Evolutionary conservation across 2,329 filamentous ascomycete species (phyloP).

Genomic region (Aquanectria penicillioides): DNA sequence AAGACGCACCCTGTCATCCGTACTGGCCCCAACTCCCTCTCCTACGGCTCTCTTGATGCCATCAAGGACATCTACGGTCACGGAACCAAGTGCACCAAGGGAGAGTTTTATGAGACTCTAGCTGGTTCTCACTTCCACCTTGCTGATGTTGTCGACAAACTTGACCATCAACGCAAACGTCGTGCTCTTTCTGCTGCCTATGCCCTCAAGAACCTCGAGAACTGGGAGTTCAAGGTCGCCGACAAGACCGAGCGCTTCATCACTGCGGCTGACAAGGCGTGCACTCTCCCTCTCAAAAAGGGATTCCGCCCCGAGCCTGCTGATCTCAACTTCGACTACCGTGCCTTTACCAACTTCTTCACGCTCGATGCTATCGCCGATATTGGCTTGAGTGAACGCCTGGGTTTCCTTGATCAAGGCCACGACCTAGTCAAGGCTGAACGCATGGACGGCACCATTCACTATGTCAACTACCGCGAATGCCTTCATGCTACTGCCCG

Average conservation of each 20-base stretch:
- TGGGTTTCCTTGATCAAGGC: slow-evolving; percentile 62
- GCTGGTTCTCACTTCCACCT: slow-evolving; percentile 62
- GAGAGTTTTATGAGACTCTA: slow-evolving; percentile 55
- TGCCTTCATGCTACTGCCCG: slow-evolving; percentile 60
- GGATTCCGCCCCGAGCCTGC: slow-evolving; percentile 40
- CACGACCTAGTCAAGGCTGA: slow-evolving; percentile 55
- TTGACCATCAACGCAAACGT: slow-evolving; percentile 62
- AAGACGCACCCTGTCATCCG: slow-evolving; percentile 49
- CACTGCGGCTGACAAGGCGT: slow-evolving; percentile 53
- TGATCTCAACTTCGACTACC: slow-evolving; percentile 60
- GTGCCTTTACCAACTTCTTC: slow-evolving; percentile 64
- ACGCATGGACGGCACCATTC: slow-evolving; percentile 56
- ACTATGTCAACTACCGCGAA: slow-evolving; percentile 58
- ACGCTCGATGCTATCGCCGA: slow-evolving; percentile 66
- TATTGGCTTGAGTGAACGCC: slow-evolving; percentile 61
- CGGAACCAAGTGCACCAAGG: slow-evolving; percentile 60
- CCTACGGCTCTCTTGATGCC: slow-evolving; percentile 34
- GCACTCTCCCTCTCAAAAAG: slow-evolving; percentile 49
- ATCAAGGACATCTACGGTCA: slow-evolving; percentile 54
- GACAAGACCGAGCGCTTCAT: slow-evolving; percentile 60
- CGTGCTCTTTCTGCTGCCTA: slow-evolving; percentile 61
- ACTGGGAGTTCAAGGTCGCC: slow-evolving; percentile 64
- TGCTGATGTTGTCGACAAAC: slow-evolving; percentile 61
- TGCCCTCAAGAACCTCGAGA: slow-evolving; percentile 63
- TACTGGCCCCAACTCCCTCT: slow-evolving; percentile 41